A percentile compares a stretch with the other conserved stretches of the same genome.
These are phyloP conservation scores for Cicer arietinum DNA, from an alignment of 306 rosid species.

Conservation along the genomic window DNA sequence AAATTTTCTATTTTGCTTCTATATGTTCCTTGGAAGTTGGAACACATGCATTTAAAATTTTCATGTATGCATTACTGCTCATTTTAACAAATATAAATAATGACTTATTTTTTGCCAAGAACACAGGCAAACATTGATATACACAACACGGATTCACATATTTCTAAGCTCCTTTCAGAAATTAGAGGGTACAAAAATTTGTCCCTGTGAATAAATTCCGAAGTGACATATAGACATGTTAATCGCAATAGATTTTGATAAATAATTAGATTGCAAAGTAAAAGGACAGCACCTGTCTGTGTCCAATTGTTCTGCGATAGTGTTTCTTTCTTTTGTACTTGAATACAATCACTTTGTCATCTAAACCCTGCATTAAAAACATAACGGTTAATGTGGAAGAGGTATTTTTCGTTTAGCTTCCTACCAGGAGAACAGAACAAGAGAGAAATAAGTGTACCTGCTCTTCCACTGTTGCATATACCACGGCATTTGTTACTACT, in stretches of 20 bases:
- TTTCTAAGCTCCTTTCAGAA: constrained; percentile 18
- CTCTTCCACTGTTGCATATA: constrained; percentile 96
- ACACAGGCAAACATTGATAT: constrained; percentile 16
- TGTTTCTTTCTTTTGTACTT: constrained; percentile 92
- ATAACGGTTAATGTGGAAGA: constrained; percentile 26
- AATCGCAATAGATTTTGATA: background rate
- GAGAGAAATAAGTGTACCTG: constrained; percentile 61
- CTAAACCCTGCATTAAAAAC: constrained; percentile 64
- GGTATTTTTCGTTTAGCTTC: background rate
- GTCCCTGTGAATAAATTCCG: background rate
- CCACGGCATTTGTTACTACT: constrained; percentile 92
- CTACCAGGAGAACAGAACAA: background rate
- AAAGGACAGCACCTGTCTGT: constrained; percentile 72
- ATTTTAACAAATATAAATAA: constrained; percentile 1
- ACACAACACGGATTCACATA: background rate
- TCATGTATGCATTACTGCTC: constrained; percentile 19
- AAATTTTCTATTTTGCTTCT: no score
- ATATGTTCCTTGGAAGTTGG: background rate
- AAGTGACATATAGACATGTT: constrained; percentile 18
- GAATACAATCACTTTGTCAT: constrained; percentile 82
- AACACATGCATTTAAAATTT: constrained; percentile 4
- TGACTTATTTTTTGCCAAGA: constrained; percentile 17
- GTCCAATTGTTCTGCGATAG: constrained; percentile 86
- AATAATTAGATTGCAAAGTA: constrained; percentile 26
- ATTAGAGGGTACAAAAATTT: background rate